phyloP scores from a whole-genome alignment of 768 basidiomycete genomes.

The Pisolithus orientalis region DNA sequence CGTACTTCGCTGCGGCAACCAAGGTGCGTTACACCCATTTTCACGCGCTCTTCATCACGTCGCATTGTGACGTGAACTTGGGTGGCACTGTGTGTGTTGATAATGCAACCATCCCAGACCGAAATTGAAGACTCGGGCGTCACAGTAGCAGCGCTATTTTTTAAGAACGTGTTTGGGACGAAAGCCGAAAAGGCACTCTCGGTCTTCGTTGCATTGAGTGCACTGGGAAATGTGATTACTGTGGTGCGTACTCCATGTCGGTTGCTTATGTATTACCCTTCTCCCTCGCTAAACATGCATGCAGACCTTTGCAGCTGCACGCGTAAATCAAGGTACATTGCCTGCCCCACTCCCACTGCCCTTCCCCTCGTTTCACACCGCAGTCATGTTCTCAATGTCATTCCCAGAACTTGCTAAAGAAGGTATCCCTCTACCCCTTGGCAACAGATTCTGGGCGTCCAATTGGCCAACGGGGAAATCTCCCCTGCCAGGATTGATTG shows the following conservation, averaged over 20 bases:
- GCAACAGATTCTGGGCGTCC: conserved; percentile 54
- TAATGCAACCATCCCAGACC: conserved; percentile 15
- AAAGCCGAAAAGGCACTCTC: conserved; percentile 49
- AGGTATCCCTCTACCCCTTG: conserved; percentile 55
- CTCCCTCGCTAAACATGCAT: neutral
- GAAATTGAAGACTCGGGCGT: conserved; percentile 44
- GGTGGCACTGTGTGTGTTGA: no score
- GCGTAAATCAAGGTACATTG: conserved; percentile 45
- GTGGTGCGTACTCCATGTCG: conserved; percentile 7
- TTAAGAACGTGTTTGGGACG: conserved; percentile 50
- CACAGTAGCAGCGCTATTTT: conserved; percentile 57
- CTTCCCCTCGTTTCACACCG: no score
- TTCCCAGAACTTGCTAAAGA: conserved; percentile 51
- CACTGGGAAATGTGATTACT: conserved; percentile 24
- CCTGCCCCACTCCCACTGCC: neutral
- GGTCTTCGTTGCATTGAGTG: conserved; percentile 47
- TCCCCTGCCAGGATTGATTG: conserved; percentile 48
- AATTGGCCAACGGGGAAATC: conserved; percentile 58
- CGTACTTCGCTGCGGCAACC: conserved; percentile 42
- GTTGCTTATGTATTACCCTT: neutral
- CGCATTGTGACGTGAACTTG: neutral
- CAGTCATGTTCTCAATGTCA: neutral
- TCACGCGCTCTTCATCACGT: neutral
- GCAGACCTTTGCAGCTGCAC: conserved; percentile 45
- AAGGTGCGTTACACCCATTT: conserved; percentile 9